Evolutionary conservation across 208 protist genomes (phyloP), one percentile per base, ranked within the genome.

Genomic region (Tritrichomonas foetus): DNA sequence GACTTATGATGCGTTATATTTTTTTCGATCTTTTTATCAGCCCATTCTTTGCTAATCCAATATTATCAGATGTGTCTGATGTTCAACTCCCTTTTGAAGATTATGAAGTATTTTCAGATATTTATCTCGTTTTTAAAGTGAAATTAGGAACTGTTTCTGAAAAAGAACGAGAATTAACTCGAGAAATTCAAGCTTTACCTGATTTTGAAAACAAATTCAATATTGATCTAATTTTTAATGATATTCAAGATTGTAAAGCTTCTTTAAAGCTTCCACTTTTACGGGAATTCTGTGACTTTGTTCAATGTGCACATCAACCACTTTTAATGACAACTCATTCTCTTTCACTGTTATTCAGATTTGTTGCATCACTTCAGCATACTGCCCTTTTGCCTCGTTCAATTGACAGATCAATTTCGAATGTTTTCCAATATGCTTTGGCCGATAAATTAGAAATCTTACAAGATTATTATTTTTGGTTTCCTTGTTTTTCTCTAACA

Each of bases 261-360:
- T 11, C 8, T n/a, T n/a, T 33, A 69, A n/a, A 69, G n/a, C n/a
- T n/a, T 20, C 47, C 47, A 39, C 39, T 47, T 13, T 47, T 89
- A 39, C 47, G 44, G 57, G 78, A 89, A 57, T 89, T 89, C 16
- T 89, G 78, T 27, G 9, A 89, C 9, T 57, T 89, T 33, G 78
- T 89, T 27, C 78, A 89, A 61, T 89, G 78, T 30, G 78, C 78
- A 30, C 78, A 89, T 57, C 78, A 89, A 49, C 78, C 78, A 39
- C 27, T 89, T 14, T 47, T 89, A n/a, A 89, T 89, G 47, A 57
- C 78, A 33, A 61, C 78, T 0, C 47, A 89, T 36, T 33, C 14
- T 5, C 47, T 89, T 0, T 44, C 78, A 33, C 41, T 89, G 20
- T 33, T 89, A 0, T 89, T 89, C 27, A 3, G 78, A 89, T 89